Evolutionary conservation across 805 yeast species (phyloP), one percentile per base, ranked within the genome.

Genomic region (Metahyphopichia silvanorum): DNA sequence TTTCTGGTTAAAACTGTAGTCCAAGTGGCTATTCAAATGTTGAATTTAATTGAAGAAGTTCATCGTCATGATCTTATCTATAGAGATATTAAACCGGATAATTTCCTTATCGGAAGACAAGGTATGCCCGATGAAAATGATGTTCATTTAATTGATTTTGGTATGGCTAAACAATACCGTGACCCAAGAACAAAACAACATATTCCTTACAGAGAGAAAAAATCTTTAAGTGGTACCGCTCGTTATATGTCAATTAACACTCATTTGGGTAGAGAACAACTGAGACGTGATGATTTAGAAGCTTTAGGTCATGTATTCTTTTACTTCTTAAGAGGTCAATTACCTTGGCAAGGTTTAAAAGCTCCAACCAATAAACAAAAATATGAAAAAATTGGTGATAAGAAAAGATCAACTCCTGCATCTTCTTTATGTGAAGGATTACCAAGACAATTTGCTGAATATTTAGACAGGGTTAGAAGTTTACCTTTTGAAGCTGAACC

Each of bases 341-440:
- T 84, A 52, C 94, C 94, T 28, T 84, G 94, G 94, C 94, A 84
- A 61, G 94, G 94, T n/a, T 63, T 84, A 39, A 84, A 83, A 58
- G 93, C 91, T 2, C 87, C 87, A 38, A 83, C 86, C n/a, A 84
- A 84, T 55, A 84, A 85, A 55, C 74, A 78, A 43, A 84, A 84
- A 55, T 84, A 84, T 53, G 93, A 85, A 56, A 84, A 83, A 53
- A 85, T 85, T 55, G 93, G 93, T 18, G 83, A 82, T 43, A 82
- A 82, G 49, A 85, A 85, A 56, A 80, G 82, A 51, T 70, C 81
- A 11, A 78, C 88, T 2, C 73, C 79, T 10, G 77, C 84, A 6
- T 68, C 66, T 28, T 81, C 79, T 30, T 58, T 81, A 35, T 74
- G 86, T 47, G 71, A 71, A 31, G 79, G 77, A 16, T 70, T 83